These are phyloP conservation scores for Sclerotinia trifoliorum DNA, from an alignment of 2,329 filamentous ascomycete genomes.

Conservation along the genomic window DNA sequence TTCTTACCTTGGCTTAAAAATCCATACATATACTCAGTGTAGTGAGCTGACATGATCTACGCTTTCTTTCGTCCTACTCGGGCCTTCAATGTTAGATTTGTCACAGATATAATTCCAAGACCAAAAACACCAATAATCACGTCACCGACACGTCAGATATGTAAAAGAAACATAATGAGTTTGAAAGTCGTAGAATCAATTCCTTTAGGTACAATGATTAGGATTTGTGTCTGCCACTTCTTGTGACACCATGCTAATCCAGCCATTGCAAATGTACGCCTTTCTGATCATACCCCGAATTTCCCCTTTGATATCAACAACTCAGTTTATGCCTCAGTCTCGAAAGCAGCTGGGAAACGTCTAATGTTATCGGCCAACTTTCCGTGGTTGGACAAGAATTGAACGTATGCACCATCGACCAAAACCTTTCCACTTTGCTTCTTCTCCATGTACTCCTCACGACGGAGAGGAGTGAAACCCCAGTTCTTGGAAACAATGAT, in stretches of 20 bases:
- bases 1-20: background rate
- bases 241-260: slow-evolving; percentile 31
- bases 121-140: background rate
- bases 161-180: background rate
- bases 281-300: slow-evolving; percentile 26
- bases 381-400: slow-evolving; percentile 97
- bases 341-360: slow-evolving; percentile 92
- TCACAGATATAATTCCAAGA: background rate
- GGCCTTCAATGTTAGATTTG: background rate
- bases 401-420: slow-evolving; percentile 98
- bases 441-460: slow-evolving; percentile 95
- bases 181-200: slow-evolving; percentile 35
- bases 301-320: slow-evolving; percentile 19
- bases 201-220: slow-evolving; percentile 37
- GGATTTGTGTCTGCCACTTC: slow-evolving; percentile 27
- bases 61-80: background rate
- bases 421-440: slow-evolving; percentile 91
- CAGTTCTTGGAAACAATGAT: slow-evolving; percentile 99
- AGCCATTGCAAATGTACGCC: slow-evolving; percentile 38
- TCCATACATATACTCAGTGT: too few relatives aligned
- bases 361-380: slow-evolving; percentile 81
- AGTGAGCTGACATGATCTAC: background rate
- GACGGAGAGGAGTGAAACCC: slow-evolving; percentile 98
- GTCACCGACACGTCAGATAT: background rate
- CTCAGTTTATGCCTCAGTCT: slow-evolving; percentile 37